phyloP scores from a whole-genome alignment of 2,329 filamentous ascomycete genomes.

The Epichloe baconii region DNA sequence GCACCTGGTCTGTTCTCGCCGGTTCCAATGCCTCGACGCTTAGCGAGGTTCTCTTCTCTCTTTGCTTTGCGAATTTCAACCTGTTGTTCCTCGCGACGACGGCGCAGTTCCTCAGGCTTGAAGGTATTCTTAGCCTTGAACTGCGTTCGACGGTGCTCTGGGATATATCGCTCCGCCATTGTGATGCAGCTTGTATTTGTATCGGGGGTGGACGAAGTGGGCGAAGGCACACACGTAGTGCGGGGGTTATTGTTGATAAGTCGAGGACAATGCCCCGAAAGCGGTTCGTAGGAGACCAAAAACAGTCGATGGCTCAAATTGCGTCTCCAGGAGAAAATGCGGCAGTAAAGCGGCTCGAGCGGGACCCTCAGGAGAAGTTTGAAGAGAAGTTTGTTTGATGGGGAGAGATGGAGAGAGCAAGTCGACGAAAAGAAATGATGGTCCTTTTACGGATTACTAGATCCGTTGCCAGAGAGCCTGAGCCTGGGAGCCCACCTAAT shows the following conservation, averaged over 20 bases:
- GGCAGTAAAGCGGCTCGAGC: conserved; percentile 2
- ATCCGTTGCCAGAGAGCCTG: conserved; percentile 11
- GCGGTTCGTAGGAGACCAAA: background rate
- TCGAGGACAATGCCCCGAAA: background rate
- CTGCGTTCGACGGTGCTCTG: conserved; percentile 96
- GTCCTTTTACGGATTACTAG: conserved; percentile 2
- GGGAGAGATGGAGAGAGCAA: conserved; percentile 2
- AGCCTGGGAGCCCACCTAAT: conserved; percentile 8
- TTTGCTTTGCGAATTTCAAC: conserved; percentile 98
- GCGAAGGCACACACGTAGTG: conserved; percentile 4
- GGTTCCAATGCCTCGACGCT: conserved; percentile 85
- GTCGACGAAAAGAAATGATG: conserved; percentile 8
- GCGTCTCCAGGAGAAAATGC: conserved; percentile 2
- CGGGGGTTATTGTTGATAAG: conserved; percentile 5
- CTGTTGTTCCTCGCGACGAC: conserved; percentile 96
- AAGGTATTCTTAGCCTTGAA: conserved; percentile 99
- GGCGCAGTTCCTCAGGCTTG: conserved; percentile 96
- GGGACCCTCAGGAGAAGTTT: conserved; percentile 1
- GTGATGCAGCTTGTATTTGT: conserved; percentile 18
- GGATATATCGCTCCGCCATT: conserved; percentile 99
- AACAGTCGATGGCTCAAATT: background rate
- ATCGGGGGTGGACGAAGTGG: conserved; percentile 2
- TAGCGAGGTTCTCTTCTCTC: conserved; percentile 97
- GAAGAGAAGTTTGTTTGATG: conserved; percentile 1
- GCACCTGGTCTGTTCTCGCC: conserved; percentile 70